Evolutionary conservation across 768 basidiomycete genomes (phyloP).

Genomic region (Mycena leptocephala): DNA sequence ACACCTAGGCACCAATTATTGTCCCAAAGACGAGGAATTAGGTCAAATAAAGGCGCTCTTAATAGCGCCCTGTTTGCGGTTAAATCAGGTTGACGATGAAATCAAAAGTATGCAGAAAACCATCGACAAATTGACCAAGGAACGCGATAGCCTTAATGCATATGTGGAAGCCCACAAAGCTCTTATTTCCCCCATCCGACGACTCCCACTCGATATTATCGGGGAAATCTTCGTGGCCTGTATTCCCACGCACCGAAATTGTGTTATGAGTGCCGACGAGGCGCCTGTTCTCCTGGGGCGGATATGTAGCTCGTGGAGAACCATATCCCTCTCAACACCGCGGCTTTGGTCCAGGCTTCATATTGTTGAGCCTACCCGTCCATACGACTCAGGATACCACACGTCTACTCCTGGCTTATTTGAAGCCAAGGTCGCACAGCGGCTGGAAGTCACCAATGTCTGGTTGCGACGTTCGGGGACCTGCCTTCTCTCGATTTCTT

Average conservation of each 20-base stretch:
- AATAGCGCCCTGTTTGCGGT: neutral
- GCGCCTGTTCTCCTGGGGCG: constrained; percentile 48
- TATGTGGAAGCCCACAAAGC: constrained; percentile 6
- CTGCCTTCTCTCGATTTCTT: neutral
- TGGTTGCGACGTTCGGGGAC: constrained; percentile 10
- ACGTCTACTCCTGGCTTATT: neutral
- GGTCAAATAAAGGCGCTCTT: neutral
- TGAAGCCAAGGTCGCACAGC: neutral
- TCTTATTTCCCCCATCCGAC: constrained; percentile 5
- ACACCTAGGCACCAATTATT: constrained; percentile 16
- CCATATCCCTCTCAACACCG: constrained; percentile 41
- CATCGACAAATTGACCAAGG: neutral
- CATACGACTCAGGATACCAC: too few species aligned
- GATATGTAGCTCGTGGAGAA: constrained; percentile 49
- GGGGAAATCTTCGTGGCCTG: constrained; percentile 29
- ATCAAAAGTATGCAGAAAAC: neutral
- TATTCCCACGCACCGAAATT: constrained; percentile 25
- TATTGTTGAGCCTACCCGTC: constrained; percentile 1
- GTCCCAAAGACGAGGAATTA: constrained; percentile 11
- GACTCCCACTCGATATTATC: constrained; percentile 12
- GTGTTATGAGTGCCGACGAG: constrained; percentile 33
- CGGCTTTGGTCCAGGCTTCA: constrained; percentile 43
- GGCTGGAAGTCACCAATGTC: neutral
- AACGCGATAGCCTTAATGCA: neutral
- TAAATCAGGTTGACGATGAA: constrained; percentile 7